A percentile compares a stretch with the other conserved stretches of the same genome.
phyloP scores from a whole-genome alignment of 2,329 filamentous ascomycete species.

The Ilyonectria sp. region DNA sequence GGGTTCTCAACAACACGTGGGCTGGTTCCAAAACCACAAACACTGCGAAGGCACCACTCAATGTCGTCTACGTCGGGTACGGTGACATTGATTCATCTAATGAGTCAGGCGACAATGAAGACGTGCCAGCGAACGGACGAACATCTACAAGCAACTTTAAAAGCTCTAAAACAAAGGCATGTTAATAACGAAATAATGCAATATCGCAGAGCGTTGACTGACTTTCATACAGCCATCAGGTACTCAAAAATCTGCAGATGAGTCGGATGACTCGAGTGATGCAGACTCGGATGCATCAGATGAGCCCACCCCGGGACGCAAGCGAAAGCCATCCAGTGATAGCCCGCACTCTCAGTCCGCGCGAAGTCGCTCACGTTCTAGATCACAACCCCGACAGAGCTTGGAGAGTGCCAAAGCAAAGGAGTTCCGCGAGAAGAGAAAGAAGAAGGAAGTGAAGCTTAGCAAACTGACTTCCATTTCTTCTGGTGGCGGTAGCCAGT shows the following conservation, averaged over 20 bases:
- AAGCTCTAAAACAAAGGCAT: slow-evolving; percentile 48
- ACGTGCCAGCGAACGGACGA: slow-evolving; percentile 52
- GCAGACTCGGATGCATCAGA: slow-evolving; percentile 47
- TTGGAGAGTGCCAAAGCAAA: slow-evolving; percentile 54
- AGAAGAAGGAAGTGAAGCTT: slow-evolving; percentile 77
- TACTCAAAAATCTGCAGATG: slow-evolving; percentile 32
- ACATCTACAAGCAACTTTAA: slow-evolving; percentile 55
- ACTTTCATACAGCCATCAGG: slow-evolving; percentile 34
- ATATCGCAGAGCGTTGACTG: slow-evolving; percentile 21
- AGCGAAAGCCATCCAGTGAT: slow-evolving; percentile 47
- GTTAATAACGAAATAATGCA: slow-evolving; percentile 24
- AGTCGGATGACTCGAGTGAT: slow-evolving; percentile 47
- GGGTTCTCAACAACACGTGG: slow-evolving; percentile 74
- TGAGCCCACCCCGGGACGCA: slow-evolving; percentile 44
- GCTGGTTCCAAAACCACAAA: slow-evolving; percentile 44
- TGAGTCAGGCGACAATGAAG: slow-evolving; percentile 55
- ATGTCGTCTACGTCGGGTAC: slow-evolving; percentile 73
- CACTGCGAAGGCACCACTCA: slow-evolving; percentile 58
- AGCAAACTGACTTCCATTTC: slow-evolving; percentile 76
- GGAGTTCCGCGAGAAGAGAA: slow-evolving; percentile 70
- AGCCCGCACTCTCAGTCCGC: slow-evolving; percentile 34
- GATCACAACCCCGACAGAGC: slow-evolving; percentile 48
- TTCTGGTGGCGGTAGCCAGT: slow-evolving; percentile 48
- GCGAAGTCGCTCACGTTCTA: slow-evolving; percentile 52
- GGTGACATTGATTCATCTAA: slow-evolving; percentile 63